phyloP scores from a whole-genome alignment of 345 rosid genomes.

The Laguncularia racemosa region DNA sequence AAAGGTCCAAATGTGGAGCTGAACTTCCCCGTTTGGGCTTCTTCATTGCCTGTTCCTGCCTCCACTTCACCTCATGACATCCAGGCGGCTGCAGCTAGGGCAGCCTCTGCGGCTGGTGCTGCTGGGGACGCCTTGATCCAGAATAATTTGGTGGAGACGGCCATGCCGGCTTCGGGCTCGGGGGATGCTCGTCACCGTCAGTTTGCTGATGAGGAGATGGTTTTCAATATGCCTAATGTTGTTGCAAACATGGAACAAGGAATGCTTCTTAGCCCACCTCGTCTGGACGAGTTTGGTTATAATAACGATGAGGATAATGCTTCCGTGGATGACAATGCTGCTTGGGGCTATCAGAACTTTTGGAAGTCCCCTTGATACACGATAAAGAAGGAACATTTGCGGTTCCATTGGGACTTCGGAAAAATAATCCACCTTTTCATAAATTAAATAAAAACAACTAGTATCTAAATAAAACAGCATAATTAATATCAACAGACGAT shows the following conservation, averaged over 20 bases:
- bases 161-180: not conserved
- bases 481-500: no score
- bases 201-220: constrained; percentile 79
- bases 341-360: constrained; percentile 9
- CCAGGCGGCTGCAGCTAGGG: constrained; percentile 17
- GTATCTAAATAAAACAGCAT: no score
- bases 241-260: constrained; percentile 90
- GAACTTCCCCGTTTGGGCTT: constrained; percentile 13
- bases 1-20: constrained; percentile 16
- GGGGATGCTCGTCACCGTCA: constrained; percentile 3
- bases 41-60: constrained; percentile 14
- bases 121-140: constrained; percentile 9
- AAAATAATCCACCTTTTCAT: no score
- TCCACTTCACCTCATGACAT: constrained; percentile 11
- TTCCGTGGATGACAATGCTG: no score
- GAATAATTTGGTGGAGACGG: not conserved
- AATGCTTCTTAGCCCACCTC: constrained; percentile 97
- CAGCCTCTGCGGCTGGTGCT: constrained; percentile 14
- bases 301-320: not conserved
- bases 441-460: no score
- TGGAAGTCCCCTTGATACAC: constrained; percentile 14
- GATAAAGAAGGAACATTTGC: no score
- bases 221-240: constrained; percentile 83
- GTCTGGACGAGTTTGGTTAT: constrained; percentile 9
- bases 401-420: no score